Base-by-base conservation (phyloP, 495 filamentous ascomycete genomes). In the Rhypophila decipiens region DNA sequence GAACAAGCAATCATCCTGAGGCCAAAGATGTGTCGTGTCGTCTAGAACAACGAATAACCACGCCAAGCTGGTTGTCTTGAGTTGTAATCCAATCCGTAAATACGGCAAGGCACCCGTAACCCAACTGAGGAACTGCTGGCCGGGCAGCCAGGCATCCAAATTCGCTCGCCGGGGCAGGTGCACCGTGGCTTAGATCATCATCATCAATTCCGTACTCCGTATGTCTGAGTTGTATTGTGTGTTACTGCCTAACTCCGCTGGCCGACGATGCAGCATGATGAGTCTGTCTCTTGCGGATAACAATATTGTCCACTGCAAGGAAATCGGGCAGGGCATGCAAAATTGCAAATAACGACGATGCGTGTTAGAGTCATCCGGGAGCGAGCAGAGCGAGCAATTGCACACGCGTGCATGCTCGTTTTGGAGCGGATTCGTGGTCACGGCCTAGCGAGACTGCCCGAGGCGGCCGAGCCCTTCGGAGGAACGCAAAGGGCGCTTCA, bases 391-490 rank as follows among this genome's bases (percentile, higher is more conserved):
- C 41, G 15, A 29, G 41, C 20, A 12, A 11, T 20, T 12, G 24
- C 24, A 44, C 41, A 31, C 39, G 39, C 20, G 39, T 22, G 39
- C 39, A 42, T 13, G 18, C 5, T 17, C n/a, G 2, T n/a, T 27
- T 29, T 13, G 39, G 3, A 11, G 17, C 18, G 10, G 39, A 34
- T 44, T 44, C 42, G 42, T 34, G 22, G 36, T 29, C 13, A 39
- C 35, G 35, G 35, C 35, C 44, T 18, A 39, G 17, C 22, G 42
- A 45, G 29, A 27, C 34, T 20, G 24, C 22, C 44, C 44, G 44
- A 47, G 44, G 44, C 44, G 44, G 36, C 44, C 44, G 44, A 47
- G 44, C 44, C 44, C 20, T 22, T 47, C 44, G 44, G 44, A 47
- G 44, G 44, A 47, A 47, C 44, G n/a, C 44, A 47, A 47, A 29